Percentiles rank a stretch among this genome's conserved stretches.
Conservation (phyloP, 1,284 basidiomycete species). For the Papiliotrema fonsecae region DNA sequence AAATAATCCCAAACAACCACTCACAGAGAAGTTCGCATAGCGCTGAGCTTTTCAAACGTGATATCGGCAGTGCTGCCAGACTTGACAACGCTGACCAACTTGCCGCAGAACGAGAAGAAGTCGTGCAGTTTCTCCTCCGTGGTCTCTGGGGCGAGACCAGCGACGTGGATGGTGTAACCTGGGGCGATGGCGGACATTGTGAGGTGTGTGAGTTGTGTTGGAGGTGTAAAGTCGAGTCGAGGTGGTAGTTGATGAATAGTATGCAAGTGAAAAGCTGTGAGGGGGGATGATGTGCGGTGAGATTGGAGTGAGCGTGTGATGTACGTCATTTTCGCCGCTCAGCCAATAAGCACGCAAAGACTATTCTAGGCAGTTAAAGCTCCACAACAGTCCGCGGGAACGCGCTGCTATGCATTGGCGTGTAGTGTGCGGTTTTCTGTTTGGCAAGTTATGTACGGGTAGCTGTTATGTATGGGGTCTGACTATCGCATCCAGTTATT, state of each 20-base stretch:
- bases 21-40: constrained; percentile 47
- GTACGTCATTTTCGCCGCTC: neutral
- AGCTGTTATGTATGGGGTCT: too few relatives aligned
- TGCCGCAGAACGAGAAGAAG: constrained; percentile 49
- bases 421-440: too few relatives aligned
- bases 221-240: neutral
- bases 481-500: too few relatives aligned
- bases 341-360: too few relatives aligned
- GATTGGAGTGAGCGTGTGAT: neutral
- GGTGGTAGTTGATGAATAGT: neutral
- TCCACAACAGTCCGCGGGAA: too few relatives aligned
- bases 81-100: constrained; percentile 45
- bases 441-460: too few relatives aligned
- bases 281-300: neutral
- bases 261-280: constrained; percentile 4
- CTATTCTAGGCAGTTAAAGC: too few relatives aligned
- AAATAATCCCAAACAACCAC: constrained; percentile 8
- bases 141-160: constrained; percentile 47
- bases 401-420: too few relatives aligned
- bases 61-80: constrained; percentile 44
- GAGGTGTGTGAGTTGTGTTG: neutral
- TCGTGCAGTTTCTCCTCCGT: constrained; percentile 48
- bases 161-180: constrained; percentile 44
- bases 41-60: constrained; percentile 48
- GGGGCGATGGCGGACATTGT: constrained; percentile 11